Evolutionary conservation across 805 yeast species (phyloP).

Genomic region (Scheffersomyces amazonensis): DNA sequence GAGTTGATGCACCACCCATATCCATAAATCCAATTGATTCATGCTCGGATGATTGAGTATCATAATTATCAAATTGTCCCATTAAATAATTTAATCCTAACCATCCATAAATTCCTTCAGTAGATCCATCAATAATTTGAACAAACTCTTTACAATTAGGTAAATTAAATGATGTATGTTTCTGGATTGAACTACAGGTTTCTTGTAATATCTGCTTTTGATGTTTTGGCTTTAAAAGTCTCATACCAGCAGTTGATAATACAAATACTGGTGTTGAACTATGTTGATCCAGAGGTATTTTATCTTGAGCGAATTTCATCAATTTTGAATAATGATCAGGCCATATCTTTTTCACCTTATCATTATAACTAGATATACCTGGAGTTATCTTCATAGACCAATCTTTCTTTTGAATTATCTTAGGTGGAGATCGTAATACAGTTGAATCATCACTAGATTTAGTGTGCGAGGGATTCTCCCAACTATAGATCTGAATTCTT

Average conservation of each 20-base stretch:
- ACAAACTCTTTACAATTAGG: slow-evolving; percentile 68
- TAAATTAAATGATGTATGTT: slow-evolving; percentile 54
- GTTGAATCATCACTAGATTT: slow-evolving; percentile 23
- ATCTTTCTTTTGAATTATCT: slow-evolving; percentile 54
- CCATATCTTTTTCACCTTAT: slow-evolving; percentile 60
- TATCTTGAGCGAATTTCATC: slow-evolving; percentile 62
- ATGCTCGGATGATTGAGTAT: slow-evolving; percentile 33
- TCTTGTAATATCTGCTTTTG: slow-evolving; percentile 53
- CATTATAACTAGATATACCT: slow-evolving; percentile 71
- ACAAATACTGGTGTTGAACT: slow-evolving; percentile 79
- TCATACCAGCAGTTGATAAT: slow-evolving; percentile 97
- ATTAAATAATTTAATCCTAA: slow-evolving; percentile 81
- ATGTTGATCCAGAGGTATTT: slow-evolving; percentile 64
- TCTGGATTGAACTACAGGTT: slow-evolving; percentile 56
- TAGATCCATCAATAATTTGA: slow-evolving; percentile 87
- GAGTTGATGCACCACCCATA: slow-evolving; percentile 99
- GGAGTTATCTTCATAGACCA: slow-evolving; percentile 80
- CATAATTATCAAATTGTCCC: slow-evolving; percentile 56
- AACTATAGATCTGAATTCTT: slow-evolving; percentile 75
- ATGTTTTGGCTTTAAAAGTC: slow-evolving; percentile 59
- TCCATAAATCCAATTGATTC: slow-evolving; percentile 92
- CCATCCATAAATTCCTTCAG: slow-evolving; percentile 97
- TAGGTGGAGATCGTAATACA: slow-evolving; percentile 60
- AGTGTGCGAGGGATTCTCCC: slow-evolving; percentile 50
- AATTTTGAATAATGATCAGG: slow-evolving; percentile 63